These are phyloP conservation scores for Prunus campanulata DNA, from an alignment of 306 rosid species.

Conservation along the genomic window DNA sequence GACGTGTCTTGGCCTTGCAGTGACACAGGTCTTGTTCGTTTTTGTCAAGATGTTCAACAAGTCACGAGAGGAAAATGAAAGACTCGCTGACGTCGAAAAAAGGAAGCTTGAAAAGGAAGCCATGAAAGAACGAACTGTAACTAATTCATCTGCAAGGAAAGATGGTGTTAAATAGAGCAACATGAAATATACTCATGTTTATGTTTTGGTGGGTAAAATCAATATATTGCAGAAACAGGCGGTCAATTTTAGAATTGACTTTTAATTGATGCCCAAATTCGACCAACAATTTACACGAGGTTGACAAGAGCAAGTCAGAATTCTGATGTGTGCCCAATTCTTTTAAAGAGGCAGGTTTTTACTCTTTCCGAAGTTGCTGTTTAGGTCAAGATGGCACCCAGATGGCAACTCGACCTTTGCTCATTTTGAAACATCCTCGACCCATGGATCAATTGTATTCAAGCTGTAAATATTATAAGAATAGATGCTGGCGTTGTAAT, in stretches of 20 bases:
- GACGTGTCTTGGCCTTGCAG: slow-evolving; percentile 46
- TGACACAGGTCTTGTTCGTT: slow-evolving; percentile 78
- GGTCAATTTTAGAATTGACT: neutral
- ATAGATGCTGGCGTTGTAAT: neutral
- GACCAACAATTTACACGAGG: neutral
- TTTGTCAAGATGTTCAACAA: slow-evolving; percentile 86
- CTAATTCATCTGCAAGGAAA: slow-evolving; percentile 36
- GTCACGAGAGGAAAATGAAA: slow-evolving; percentile 91
- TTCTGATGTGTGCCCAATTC: neutral
- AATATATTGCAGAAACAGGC: neutral
- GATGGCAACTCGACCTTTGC: neutral
- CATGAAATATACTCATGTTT: neutral
- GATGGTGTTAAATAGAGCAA: slow-evolving; percentile 34
- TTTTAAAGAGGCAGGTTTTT: neutral
- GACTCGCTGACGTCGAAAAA: slow-evolving; percentile 81
- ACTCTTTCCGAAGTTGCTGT: neutral
- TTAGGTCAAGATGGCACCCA: neutral
- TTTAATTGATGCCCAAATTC: neutral
- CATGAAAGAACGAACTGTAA: slow-evolving; percentile 65
- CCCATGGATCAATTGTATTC: neutral
- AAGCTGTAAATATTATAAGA: slow-evolving; percentile 16
- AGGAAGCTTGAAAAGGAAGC: slow-evolving; percentile 92
- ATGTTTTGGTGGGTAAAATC: neutral
- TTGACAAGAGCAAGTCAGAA: neutral
- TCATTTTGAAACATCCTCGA: neutral